Evolutionary conservation across 768 basidiomycete species (phyloP).

Genomic region (Mrakia gelida): DNA sequence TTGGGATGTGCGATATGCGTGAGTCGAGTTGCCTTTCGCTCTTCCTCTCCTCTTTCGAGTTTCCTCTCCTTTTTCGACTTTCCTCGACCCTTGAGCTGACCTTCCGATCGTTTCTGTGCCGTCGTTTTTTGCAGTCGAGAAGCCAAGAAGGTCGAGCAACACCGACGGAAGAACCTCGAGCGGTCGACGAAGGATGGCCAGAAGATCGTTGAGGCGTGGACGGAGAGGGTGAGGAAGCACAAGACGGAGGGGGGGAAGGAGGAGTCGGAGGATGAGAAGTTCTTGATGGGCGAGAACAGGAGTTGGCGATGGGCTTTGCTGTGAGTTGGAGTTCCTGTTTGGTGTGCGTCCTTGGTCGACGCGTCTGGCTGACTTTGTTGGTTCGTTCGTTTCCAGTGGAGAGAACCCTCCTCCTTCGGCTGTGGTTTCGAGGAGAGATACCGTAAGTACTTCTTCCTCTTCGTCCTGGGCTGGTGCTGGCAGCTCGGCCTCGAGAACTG

Average conservation of each 20-base stretch:
- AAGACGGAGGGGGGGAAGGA: conserved; percentile 37
- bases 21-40: conserved; percentile 29
- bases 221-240: conserved; percentile 44
- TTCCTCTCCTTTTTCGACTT: neutral
- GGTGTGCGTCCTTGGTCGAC: neutral
- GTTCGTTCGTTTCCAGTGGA: conserved; percentile 37
- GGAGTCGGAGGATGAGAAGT: conserved; percentile 36
- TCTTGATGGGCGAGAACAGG: conserved; percentile 48
- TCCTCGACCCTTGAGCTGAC: too few relatives aligned
- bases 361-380: neutral
- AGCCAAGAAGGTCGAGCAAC: conserved; percentile 58
- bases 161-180: conserved; percentile 62
- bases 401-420: conserved; percentile 88
- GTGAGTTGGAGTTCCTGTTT: conserved; percentile 63
- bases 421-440: conserved; percentile 84
- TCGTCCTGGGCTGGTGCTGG: neutral
- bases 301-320: conserved; percentile 69
- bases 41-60: neutral
- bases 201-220: conserved; percentile 54
- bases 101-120: neutral
- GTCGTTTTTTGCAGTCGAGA: conserved; percentile 39
- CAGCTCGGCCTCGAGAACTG: neutral
- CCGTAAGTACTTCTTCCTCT: conserved; percentile 43
- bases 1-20: conserved; percentile 42
- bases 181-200: conserved; percentile 61